These are phyloP conservation scores for Cardamine resedifolia DNA, from an alignment of 345 rosid genomes.

Conservation along the genomic window DNA sequence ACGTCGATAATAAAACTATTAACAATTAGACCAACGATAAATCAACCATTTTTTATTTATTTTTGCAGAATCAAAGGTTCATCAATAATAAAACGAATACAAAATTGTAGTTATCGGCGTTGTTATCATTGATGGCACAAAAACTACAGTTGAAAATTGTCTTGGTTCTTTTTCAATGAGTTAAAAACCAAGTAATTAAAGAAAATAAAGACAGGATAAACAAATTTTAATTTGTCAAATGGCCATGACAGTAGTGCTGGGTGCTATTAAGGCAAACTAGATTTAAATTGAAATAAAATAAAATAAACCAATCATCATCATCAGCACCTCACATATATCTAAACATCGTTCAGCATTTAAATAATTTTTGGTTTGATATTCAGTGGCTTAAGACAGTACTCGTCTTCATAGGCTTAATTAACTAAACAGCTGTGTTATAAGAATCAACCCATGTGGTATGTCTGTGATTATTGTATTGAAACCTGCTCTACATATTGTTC, in stretches of 20 bases:
- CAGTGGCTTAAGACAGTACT: conserved; percentile 40
- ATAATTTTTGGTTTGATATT: background rate
- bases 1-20: background rate
- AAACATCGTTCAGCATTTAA: background rate
- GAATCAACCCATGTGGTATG: conserved; percentile 46
- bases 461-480: conserved; percentile 33
- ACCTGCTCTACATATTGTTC: conserved; percentile 25
- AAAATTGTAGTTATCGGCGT: too few species aligned
- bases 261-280: conserved; percentile 14
- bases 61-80: background rate
- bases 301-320: conserved; percentile 19
- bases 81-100: background rate
- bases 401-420: conserved; percentile 36
- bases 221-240: conserved; percentile 12
- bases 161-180: background rate
- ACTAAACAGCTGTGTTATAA: conserved; percentile 37
- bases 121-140: background rate
- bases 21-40: background rate
- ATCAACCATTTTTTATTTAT: too few species aligned
- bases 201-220: background rate
- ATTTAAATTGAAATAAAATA: conserved; percentile 5
- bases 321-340: conserved; percentile 16
- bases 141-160: background rate
- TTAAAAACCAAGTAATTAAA: background rate
- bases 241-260: conserved; percentile 19